phyloP scores from a whole-genome alignment of 23 red algal species.

The Agarophyton chilense region DNA sequence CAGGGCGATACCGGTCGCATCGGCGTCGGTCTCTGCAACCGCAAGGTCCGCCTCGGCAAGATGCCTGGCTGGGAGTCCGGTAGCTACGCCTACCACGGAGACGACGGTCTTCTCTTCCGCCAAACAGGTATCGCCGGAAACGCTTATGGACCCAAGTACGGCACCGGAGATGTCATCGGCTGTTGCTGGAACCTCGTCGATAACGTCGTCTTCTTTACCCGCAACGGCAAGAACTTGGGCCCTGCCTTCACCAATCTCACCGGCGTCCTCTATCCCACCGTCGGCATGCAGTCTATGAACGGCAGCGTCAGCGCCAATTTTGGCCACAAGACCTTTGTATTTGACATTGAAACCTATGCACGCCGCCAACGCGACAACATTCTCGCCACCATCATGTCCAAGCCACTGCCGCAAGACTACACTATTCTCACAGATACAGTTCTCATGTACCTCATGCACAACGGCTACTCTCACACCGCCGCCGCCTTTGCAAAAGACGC shows the following conservation, averaged over 20 bases:
- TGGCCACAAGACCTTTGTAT: constrained; percentile 77
- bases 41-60: constrained; percentile 78
- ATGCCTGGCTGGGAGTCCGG: constrained; percentile 95
- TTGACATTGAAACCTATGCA: constrained; percentile 85
- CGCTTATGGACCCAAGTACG: constrained; percentile 93
- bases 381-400: constrained; percentile 27
- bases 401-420: constrained; percentile 47
- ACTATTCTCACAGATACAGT: constrained; percentile 54
- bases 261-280: constrained; percentile 80
- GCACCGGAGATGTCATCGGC: constrained; percentile 88
- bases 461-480: constrained; percentile 84
- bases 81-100: constrained; percentile 91
- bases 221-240: constrained; percentile 83
- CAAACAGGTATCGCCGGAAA: constrained; percentile 77
- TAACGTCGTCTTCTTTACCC: constrained; percentile 92
- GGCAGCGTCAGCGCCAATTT: constrained; percentile 91
- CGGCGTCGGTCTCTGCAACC: constrained; percentile 86
- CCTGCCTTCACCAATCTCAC: constrained; percentile 77
- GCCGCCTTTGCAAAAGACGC: constrained; percentile 77
- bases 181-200: constrained; percentile 93
- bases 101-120: constrained; percentile 95
- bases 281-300: constrained; percentile 89
- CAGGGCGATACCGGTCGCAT: constrained; percentile 87
- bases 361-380: constrained; percentile 57
- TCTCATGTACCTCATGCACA: constrained; percentile 87